Evolutionary conservation across 75 land plant genomes (phyloP).

Genomic region (Azolla pinnata): DNA sequence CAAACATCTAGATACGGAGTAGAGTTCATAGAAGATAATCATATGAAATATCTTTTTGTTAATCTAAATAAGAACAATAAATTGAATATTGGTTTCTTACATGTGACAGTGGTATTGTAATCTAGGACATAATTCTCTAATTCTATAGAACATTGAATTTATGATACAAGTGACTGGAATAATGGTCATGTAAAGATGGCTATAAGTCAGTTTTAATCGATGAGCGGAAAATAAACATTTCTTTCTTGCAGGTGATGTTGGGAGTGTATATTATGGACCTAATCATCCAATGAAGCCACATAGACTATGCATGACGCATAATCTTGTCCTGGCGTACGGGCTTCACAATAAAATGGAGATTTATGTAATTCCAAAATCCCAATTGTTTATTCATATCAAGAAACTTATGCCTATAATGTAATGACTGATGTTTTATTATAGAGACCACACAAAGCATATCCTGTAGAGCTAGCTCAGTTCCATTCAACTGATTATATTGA

Average conservation of each 20-base stretch:
- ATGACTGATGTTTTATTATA: conserved; percentile 16
- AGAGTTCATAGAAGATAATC: too few relatives aligned
- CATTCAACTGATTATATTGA: conserved; percentile 93
- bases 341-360: conserved; percentile 99
- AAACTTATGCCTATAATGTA: not conserved
- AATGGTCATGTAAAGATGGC: too few relatives aligned
- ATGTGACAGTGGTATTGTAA: too few relatives aligned
- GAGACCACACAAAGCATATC: conserved; percentile 98
- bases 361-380: conserved; percentile 53
- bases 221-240: too few relatives aligned
- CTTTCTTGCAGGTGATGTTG: conserved; percentile 82
- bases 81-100: too few relatives aligned
- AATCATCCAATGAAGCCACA: conserved; percentile 99
- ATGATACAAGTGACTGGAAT: too few relatives aligned
- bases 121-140: too few relatives aligned
- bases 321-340: conserved; percentile 87
- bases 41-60: too few relatives aligned
- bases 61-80: too few relatives aligned
- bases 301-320: conserved; percentile 97
- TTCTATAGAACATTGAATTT: too few relatives aligned
- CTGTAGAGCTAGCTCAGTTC: conserved; percentile 91
- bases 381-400: not conserved
- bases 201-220: too few relatives aligned
- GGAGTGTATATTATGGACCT: conserved; percentile 97
- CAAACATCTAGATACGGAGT: too few relatives aligned